Percentiles rank a stretch among this genome's conserved stretches.
phyloP scores from a whole-genome alignment of 768 basidiomycete genomes.

The Agaricus bisporus region DNA sequence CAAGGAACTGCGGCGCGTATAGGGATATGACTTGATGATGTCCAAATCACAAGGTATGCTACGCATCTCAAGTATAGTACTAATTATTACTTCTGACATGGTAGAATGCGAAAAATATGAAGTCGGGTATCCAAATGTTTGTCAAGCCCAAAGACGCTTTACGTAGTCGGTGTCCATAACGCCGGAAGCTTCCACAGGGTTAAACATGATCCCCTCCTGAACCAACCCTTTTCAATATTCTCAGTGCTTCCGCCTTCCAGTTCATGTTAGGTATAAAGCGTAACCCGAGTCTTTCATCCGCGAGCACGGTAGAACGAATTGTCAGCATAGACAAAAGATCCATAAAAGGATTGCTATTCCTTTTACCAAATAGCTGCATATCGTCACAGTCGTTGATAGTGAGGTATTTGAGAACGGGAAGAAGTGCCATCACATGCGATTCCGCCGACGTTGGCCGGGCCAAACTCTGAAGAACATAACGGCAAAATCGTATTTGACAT shows the following conservation, averaged over 20 bases:
- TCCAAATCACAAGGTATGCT: not conserved
- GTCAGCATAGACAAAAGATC: not conserved
- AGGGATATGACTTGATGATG: not conserved
- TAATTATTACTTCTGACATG: not conserved
- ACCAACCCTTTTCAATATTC: not conserved
- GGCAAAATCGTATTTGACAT: not conserved
- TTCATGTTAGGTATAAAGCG: not conserved
- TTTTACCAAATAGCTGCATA: conserved; percentile 3
- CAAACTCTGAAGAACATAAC: not conserved
- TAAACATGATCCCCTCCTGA: not conserved
- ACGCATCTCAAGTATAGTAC: not conserved
- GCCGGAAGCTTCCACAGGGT: not conserved
- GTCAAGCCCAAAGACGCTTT: not conserved
- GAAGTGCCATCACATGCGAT: not conserved
- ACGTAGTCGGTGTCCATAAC: not conserved
- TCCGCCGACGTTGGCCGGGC: not conserved
- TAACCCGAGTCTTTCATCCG: not conserved
- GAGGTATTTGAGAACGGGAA: not conserved
- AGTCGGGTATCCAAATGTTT: not conserved
- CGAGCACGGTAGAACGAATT: not conserved
- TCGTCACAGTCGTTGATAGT: not conserved
- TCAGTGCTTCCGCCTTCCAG: not conserved
- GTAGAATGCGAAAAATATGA: not conserved
- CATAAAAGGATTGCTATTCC: not conserved
- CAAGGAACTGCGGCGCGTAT: not conserved